These are phyloP conservation scores for Nelumbo lutea DNA, from an alignment of 164 flowering plant genomes.

Conservation along the genomic window DNA sequence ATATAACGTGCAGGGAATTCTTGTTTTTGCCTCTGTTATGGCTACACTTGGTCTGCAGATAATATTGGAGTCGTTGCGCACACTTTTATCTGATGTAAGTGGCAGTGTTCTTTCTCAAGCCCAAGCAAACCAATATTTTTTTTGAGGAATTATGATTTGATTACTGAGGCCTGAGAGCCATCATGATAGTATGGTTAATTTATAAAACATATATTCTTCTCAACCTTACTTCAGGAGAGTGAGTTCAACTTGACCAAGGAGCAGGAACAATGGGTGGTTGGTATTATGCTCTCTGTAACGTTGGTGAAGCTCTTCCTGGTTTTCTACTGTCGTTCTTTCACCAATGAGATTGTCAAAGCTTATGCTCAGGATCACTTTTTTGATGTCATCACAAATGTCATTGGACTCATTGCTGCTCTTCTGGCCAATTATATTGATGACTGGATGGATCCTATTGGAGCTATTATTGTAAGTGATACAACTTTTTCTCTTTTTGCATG, in stretches of 20 bases:
- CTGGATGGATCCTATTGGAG: constrained; percentile 84
- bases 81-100: constrained; percentile 60
- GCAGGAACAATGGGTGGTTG: constrained; percentile 69
- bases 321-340: constrained; percentile 79
- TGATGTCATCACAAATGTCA: constrained; percentile 67
- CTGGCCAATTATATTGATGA: constrained; percentile 60
- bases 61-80: constrained; percentile 69
- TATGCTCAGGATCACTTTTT: constrained; percentile 91
- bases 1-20: constrained; percentile 61
- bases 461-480: constrained; percentile 22
- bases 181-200: too few species aligned
- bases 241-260: constrained; percentile 50
- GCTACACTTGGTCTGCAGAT: constrained; percentile 90
- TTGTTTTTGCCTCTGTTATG: constrained; percentile 95
- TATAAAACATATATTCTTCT: too few species aligned
- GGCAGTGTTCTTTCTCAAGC: background rate
- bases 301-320: constrained; percentile 70
- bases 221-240: constrained; percentile 30
- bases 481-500: constrained; percentile 5
- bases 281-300: constrained; percentile 78
- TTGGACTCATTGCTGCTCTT: constrained; percentile 64
- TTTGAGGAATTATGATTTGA: background rate
- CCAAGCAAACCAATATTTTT: too few species aligned
- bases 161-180: too few species aligned
- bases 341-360: constrained; percentile 87